phyloP scores from a whole-genome alignment of 208 protist genomes.

The Herpetomonas tarakana region DNA sequence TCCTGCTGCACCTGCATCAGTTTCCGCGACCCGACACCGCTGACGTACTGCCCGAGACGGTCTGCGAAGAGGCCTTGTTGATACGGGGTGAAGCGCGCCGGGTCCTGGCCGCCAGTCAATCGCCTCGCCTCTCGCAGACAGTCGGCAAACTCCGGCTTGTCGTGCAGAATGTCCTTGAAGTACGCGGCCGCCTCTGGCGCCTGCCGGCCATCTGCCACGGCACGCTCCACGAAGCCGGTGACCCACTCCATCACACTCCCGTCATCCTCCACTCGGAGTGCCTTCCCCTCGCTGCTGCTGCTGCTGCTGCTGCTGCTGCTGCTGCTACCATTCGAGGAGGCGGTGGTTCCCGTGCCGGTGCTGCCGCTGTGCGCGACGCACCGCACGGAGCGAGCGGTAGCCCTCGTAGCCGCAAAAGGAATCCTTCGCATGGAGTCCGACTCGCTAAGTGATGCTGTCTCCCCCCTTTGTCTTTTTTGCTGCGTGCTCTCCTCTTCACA shows the following conservation, averaged over 20 bases:
- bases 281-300: neutral
- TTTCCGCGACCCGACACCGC: slow-evolving; percentile 40
- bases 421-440: too few relatives aligned
- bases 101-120: slow-evolving; percentile 58
- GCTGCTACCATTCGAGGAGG: neutral
- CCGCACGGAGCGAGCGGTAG: too few relatives aligned
- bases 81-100: slow-evolving; percentile 55
- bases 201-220: slow-evolving; percentile 43
- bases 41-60: slow-evolving; percentile 49
- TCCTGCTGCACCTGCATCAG: slow-evolving; percentile 52
- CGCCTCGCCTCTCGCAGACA: slow-evolving; percentile 54
- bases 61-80: slow-evolving; percentile 69
- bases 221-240: slow-evolving; percentile 22
- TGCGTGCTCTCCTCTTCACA: too few relatives aligned
- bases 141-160: slow-evolving; percentile 50
- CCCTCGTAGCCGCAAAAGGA: too few relatives aligned
- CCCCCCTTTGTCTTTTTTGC: too few relatives aligned
- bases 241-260: slow-evolving; percentile 50
- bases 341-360: too few relatives aligned
- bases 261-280: neutral
- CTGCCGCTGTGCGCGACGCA: too few relatives aligned
- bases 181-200: slow-evolving; percentile 49
- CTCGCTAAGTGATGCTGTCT: too few relatives aligned
- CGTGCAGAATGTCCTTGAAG: slow-evolving; percentile 62
- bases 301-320: neutral